Conservation (phyloP, 352 stramenopile species). For the Globisporangium sylvaticum region DNA sequence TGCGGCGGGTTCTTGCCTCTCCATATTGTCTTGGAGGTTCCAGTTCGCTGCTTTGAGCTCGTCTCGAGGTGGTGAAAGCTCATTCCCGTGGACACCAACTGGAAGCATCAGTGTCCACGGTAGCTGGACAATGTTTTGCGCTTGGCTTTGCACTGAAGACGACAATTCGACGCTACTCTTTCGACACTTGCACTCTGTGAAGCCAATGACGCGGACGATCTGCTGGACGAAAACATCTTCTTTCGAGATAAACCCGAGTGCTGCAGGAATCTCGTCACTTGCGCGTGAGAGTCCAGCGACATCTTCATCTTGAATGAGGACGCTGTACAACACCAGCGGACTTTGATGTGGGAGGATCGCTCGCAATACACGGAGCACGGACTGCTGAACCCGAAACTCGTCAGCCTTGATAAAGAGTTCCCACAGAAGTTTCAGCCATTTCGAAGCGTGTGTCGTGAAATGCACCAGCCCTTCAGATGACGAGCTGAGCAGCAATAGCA, state of each 20-base stretch:
- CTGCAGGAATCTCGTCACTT: not conserved
- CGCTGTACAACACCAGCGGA: slow-evolving; percentile 22
- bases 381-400: slow-evolving; percentile 63
- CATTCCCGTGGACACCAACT: slow-evolving; percentile 26
- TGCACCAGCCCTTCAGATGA: slow-evolving; percentile 51
- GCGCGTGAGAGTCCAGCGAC: not conserved
- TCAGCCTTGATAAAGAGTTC: slow-evolving; percentile 35
- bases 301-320: slow-evolving; percentile 15
- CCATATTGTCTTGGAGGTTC: slow-evolving; percentile 4
- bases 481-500: slow-evolving; percentile 39
- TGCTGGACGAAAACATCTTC: slow-evolving; percentile 43
- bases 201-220: slow-evolving; percentile 42
- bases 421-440: slow-evolving; percentile 61
- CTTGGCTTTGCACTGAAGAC: not conserved
- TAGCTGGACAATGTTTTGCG: not conserved
- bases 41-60: slow-evolving; percentile 6
- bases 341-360: slow-evolving; percentile 32
- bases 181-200: slow-evolving; percentile 29
- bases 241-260: slow-evolving; percentile 21
- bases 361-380: slow-evolving; percentile 47
- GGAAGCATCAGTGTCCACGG: slow-evolving; percentile 30
- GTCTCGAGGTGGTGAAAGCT: slow-evolving; percentile 18
- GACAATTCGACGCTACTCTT: not conserved
- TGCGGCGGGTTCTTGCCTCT: not conserved
- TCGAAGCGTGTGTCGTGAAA: slow-evolving; percentile 27